Evolutionary conservation across 352 stramenopile species (phyloP), one percentile per base, ranked within the genome.

Genomic region (Globisporangium splendens): DNA sequence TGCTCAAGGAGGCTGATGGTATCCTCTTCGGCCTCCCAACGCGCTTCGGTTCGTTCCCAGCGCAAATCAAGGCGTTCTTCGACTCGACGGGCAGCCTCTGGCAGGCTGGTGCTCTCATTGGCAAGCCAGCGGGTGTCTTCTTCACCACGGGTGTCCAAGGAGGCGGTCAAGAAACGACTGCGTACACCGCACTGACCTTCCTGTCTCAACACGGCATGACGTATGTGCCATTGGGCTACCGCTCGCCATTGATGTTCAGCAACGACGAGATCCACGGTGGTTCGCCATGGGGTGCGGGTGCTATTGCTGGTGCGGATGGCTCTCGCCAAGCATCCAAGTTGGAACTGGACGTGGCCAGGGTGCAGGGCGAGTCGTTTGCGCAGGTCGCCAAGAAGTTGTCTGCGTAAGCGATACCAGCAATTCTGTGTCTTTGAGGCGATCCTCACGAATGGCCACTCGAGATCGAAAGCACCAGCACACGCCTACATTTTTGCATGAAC

Each of bases 1-100:
- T 82, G 38, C 68, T 96, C 48, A 51, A 54, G 15, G 73, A 86
- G 44, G 68, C 67, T 21, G 88, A 96, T 56, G 88, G 86, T 35
- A 69, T 96, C 59, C 55, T 96, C 28, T 97, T 96, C 58, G 89
- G 89, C 44, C 65, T 96, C 54, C 77, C 80, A n/a, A 95, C 86
- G 38, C 80, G 89, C 24, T 97, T 90, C 62, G 88, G 88, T 62
- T 82, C 82, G 57, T 49, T 78, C n/a, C 61, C 70, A 10, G 70
- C 86, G 14, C 86, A 96, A 73, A 72, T 93, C 35, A 92, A 93
- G 73, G 63, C 73, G 28, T 80, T 93, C 57, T 83, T 90, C 44
- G 86, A 96, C 68, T 58, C 65, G 10, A 88, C 69, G 18, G 84
- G 86, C 18, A 55, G 59, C 17, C 65, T 92, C 11, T 95, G 83